phyloP scores from a whole-genome alignment of 345 rosid species.

The Luvunga scandens region DNA sequence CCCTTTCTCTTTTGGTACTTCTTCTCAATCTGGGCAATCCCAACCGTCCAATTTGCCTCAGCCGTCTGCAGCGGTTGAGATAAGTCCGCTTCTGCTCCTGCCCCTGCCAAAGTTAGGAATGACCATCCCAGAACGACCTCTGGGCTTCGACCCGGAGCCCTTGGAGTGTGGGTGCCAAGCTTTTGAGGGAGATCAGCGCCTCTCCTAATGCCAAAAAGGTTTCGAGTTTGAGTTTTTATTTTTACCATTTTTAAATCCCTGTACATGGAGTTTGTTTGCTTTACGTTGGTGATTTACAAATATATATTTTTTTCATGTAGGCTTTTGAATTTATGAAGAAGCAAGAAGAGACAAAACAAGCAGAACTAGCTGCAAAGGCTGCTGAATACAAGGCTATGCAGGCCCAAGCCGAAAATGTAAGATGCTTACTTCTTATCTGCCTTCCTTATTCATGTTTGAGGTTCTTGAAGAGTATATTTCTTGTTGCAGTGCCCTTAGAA shows the following conservation, averaged over 20 bases:
- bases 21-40: constrained; percentile 30
- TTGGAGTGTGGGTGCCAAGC: constrained; percentile 83
- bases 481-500: too few relatives aligned
- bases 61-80: constrained; percentile 14
- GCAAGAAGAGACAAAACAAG: constrained; percentile 77
- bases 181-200: constrained; percentile 58
- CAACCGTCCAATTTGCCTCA: constrained; percentile 35
- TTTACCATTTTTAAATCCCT: too few relatives aligned
- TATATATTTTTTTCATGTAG: constrained; percentile 26
- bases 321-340: constrained; percentile 74
- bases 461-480: too few relatives aligned
- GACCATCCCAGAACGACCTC: constrained; percentile 77
- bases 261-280: background rate
- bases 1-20: constrained; percentile 30
- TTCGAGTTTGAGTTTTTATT: background rate
- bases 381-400: constrained; percentile 83
- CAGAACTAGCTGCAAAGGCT: constrained; percentile 58
- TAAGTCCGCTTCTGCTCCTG: constrained; percentile 24
- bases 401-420: constrained; percentile 91
- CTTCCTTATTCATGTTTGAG: background rate
- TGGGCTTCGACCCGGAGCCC: constrained; percentile 88
- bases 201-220: constrained; percentile 86
- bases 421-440: background rate
- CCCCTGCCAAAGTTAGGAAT: constrained; percentile 52
- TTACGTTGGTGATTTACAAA: background rate